phyloP scores from a whole-genome alignment of 352 stramenopile genomes.

The Peronosclerospora sorghi region DNA sequence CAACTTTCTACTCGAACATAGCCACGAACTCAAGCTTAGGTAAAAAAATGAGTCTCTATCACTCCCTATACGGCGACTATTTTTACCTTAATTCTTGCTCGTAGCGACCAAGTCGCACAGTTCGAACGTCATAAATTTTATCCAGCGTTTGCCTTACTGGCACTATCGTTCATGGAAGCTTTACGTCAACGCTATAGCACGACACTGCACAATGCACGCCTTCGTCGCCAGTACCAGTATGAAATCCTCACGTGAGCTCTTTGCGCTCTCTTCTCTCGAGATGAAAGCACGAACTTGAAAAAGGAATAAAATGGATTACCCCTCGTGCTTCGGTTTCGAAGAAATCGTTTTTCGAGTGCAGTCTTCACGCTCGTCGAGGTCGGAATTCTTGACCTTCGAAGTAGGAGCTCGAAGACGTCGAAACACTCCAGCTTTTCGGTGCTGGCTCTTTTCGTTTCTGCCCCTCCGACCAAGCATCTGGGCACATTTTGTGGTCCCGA shows the following conservation, averaged over 20 bases:
- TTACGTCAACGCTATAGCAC: constrained; percentile 69
- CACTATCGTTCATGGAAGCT: constrained; percentile 58
- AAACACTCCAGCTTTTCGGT: background rate
- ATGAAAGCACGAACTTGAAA: no score
- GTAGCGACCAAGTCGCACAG: constrained; percentile 29
- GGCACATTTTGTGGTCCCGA: constrained; percentile 9
- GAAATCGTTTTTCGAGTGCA: constrained; percentile 12
- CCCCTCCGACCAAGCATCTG: constrained; percentile 12
- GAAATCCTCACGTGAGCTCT: constrained; percentile 21
- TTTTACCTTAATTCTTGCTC: background rate
- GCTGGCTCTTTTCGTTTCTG: constrained; percentile 18
- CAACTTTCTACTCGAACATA: constrained; percentile 57
- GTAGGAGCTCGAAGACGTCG: constrained; percentile 9
- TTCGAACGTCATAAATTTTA: constrained; percentile 67
- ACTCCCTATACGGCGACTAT: background rate
- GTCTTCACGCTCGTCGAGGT: background rate
- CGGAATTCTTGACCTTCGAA: background rate
- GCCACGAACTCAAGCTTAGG: constrained; percentile 56
- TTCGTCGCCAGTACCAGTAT: constrained; percentile 58
- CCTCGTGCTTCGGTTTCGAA: background rate
- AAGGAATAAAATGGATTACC: constrained; percentile 5
- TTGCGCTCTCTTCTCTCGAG: background rate
- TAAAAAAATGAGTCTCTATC: constrained; percentile 1
- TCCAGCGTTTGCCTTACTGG: constrained; percentile 56
- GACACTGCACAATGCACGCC: constrained; percentile 34